These are phyloP conservation scores for Leccinellum luteum DNA, from an alignment of 768 basidiomycete species.

Conservation along the genomic window DNA sequence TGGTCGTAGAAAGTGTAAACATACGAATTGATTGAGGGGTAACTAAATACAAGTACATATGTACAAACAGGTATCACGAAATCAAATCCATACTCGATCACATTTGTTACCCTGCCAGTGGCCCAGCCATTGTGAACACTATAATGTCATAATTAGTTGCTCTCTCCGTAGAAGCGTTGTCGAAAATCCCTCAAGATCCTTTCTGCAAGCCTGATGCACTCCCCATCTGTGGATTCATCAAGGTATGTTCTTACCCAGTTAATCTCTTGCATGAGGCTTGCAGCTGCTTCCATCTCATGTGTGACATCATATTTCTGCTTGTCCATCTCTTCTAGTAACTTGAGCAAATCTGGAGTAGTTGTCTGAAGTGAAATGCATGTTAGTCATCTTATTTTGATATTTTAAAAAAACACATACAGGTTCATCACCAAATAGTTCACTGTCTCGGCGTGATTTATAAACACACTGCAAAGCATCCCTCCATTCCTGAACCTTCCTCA, in stretches of 20 bases:
- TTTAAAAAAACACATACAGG: slow-evolving; percentile 9
- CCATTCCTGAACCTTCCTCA: slow-evolving; percentile 17
- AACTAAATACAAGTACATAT: slow-evolving; percentile 1
- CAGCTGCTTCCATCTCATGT: slow-evolving; percentile 7
- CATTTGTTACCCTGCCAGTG: background rate
- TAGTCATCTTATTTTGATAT: background rate
- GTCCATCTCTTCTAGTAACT: slow-evolving; percentile 22
- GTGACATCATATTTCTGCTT: slow-evolving; percentile 21
- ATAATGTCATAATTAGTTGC: background rate
- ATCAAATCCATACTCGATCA: background rate
- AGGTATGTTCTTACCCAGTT: background rate
- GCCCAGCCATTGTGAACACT: background rate
- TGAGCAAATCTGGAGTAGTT: slow-evolving; percentile 14
- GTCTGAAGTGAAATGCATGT: slow-evolving; percentile 7
- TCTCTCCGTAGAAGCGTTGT: slow-evolving; percentile 18
- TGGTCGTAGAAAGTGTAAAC: too few species aligned
- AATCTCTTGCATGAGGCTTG: slow-evolving; percentile 12
- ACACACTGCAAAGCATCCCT: slow-evolving; percentile 4
- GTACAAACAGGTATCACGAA: background rate
- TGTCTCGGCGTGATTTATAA: background rate
- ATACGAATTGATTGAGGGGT: background rate
- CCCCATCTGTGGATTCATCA: background rate
- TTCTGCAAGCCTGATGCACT: slow-evolving; percentile 10
- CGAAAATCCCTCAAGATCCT: slow-evolving; percentile 21
- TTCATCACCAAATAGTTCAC: slow-evolving; percentile 20